A percentile compares a stretch with the other conserved stretches of the same genome.
phyloP scores from a whole-genome alignment of 371 early-diverging fungal genomes.

The Mucor racemosus region DNA sequence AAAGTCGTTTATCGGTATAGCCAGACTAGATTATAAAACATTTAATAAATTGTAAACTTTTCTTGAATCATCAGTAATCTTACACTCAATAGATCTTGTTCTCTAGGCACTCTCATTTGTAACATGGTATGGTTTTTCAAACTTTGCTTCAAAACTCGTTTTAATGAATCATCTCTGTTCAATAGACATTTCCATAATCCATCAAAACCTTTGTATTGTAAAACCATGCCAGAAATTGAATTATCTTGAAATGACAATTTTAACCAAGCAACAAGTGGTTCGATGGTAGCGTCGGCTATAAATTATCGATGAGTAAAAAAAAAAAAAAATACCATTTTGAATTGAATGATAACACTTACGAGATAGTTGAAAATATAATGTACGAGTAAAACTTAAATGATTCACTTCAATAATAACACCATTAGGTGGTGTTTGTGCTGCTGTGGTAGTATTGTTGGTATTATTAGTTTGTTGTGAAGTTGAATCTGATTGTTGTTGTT shows the following conservation, averaged over 20 bases:
- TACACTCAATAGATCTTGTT: constrained; percentile 40
- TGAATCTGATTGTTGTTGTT: not conserved
- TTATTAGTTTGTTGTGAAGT: constrained; percentile 6
- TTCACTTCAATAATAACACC: constrained; percentile 54
- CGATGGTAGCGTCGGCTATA: constrained; percentile 56
- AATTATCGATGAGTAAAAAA: not conserved
- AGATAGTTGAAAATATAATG: constrained; percentile 51
- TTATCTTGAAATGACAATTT: constrained; percentile 51
- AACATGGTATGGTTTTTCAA: constrained; percentile 35
- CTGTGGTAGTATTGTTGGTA: not conserved
- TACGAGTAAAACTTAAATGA: constrained; percentile 47
- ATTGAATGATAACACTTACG: constrained; percentile 32
- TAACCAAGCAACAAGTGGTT: constrained; percentile 54
- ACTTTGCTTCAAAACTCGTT: constrained; percentile 35
- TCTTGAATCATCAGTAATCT: not conserved
- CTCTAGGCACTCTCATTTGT: constrained; percentile 42
- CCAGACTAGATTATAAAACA: constrained; percentile 42
- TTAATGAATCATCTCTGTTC: constrained; percentile 37
- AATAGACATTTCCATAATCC: constrained; percentile 36
- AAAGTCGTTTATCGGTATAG: constrained; percentile 50
- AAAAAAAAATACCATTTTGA: not conserved
- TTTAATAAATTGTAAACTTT: not conserved
- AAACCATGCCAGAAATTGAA: constrained; percentile 54
- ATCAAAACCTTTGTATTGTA: constrained; percentile 42
- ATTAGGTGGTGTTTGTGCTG: constrained; percentile 22